phyloP scores from a whole-genome alignment of 306 rosid genomes.

The Rosa persica region DNA sequence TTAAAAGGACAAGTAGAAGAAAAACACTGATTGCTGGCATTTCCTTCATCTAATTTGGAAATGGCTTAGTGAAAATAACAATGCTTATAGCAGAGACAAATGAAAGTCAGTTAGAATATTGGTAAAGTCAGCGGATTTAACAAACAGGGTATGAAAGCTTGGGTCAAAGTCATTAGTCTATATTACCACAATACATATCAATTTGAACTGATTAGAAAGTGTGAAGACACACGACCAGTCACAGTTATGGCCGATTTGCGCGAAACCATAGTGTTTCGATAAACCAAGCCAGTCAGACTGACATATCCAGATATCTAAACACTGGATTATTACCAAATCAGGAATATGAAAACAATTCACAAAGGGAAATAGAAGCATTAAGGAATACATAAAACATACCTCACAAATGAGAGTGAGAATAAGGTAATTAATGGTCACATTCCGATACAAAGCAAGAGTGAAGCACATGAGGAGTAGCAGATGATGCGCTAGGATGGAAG shows the following conservation, averaged over 20 bases:
- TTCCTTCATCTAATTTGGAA: background rate
- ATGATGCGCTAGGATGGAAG: slow-evolving; percentile 84
- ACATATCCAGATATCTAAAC: background rate
- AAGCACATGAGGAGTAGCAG: slow-evolving; percentile 86
- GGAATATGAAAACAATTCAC: background rate
- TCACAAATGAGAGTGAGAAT: slow-evolving; percentile 92
- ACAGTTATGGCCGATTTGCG: background rate
- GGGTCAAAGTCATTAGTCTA: background rate
- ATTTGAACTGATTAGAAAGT: background rate
- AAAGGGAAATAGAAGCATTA: slow-evolving; percentile 1
- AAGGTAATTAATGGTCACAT: slow-evolving; percentile 91
- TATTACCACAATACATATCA: background rate
- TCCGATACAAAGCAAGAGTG: slow-evolving; percentile 86
- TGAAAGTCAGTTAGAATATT: background rate
- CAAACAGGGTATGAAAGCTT: background rate
- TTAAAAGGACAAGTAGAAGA: background rate
- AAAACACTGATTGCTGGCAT: slow-evolving; percentile 3
- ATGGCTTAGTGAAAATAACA: background rate
- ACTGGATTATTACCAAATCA: background rate
- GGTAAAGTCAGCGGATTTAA: background rate
- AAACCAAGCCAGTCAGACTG: background rate
- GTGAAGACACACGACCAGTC: background rate
- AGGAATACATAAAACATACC: slow-evolving; percentile 40
- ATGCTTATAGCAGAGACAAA: background rate
- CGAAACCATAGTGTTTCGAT: background rate